phyloP scores from a whole-genome alignment of 2,329 filamentous ascomycete genomes.

The Trichoderma sp. region DNA sequence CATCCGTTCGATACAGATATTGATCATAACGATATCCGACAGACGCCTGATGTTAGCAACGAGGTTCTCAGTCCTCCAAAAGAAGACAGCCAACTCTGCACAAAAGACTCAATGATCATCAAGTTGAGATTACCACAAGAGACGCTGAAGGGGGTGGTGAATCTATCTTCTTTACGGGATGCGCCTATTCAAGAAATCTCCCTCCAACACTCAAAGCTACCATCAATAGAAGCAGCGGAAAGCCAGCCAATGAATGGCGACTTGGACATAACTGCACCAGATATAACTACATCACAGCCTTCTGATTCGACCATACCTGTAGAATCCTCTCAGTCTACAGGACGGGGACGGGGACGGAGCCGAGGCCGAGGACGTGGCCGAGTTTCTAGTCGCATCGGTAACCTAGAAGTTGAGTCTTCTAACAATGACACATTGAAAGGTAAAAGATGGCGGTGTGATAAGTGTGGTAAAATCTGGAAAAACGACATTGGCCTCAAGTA shows the following conservation, averaged over 20 bases:
- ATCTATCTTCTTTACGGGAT: neutral
- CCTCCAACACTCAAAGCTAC: neutral
- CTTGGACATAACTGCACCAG: neutral
- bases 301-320: neutral
- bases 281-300: neutral
- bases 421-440: constrained; percentile 28
- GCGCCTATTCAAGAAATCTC: neutral
- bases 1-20: neutral
- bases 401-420: constrained; percentile 28
- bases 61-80: neutral
- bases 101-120: constrained; percentile 7
- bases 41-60: neutral
- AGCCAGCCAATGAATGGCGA: neutral
- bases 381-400: constrained; percentile 2
- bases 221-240: neutral
- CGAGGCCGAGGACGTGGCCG: constrained; percentile 29
- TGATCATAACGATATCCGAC: neutral
- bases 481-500: constrained; percentile 63
- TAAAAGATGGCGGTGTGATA: constrained; percentile 53
- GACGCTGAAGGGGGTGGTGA: neutral
- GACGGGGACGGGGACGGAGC: constrained; percentile 29
- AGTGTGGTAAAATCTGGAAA: constrained; percentile 60
- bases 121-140: neutral
- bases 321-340: neutral
- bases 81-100: neutral